Conservation (phyloP, 2,329 filamentous ascomycete species). For the Arthrobotrys pseudoclavata region DNA sequence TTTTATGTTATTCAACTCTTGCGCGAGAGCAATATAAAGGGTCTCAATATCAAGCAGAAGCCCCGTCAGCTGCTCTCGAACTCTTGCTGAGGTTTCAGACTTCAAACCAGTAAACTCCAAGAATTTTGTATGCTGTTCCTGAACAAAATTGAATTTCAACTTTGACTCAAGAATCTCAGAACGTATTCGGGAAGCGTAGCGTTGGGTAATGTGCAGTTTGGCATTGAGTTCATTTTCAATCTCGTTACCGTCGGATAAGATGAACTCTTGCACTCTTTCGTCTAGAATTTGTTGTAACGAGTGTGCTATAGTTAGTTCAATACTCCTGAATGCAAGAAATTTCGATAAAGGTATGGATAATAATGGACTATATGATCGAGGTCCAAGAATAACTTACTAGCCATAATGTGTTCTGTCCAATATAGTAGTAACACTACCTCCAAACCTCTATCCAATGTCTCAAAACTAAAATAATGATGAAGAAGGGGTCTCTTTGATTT, state of each 20-base stretch:
- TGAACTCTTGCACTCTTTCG: constrained; percentile 1
- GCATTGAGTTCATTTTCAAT: neutral
- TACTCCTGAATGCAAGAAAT: too few species aligned
- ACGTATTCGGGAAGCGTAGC: neutral
- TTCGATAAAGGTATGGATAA: too few species aligned
- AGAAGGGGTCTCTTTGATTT: neutral
- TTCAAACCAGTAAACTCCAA: neutral
- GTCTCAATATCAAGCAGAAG: neutral
- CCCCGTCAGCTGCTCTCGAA: neutral
- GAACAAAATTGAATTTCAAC: neutral
- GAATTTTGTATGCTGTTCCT: neutral
- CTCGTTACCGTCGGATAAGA: neutral
- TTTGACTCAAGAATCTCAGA: neutral
- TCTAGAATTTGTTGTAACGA: neutral
- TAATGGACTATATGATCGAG: too few species aligned
- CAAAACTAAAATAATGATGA: neutral
- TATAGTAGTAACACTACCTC: neutral
- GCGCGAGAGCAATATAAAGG: neutral
- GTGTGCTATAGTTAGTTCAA: too few species aligned
- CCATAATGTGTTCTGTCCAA: neutral
- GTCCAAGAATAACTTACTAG: neutral
- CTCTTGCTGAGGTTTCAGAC: neutral
- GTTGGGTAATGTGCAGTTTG: neutral
- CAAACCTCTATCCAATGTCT: neutral
- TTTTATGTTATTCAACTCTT: neutral